Evolutionary conservation across 495 filamentous ascomycete species (phyloP), one percentile per base, ranked within the genome.

Genomic region (Penicillium egyptiacum): DNA sequence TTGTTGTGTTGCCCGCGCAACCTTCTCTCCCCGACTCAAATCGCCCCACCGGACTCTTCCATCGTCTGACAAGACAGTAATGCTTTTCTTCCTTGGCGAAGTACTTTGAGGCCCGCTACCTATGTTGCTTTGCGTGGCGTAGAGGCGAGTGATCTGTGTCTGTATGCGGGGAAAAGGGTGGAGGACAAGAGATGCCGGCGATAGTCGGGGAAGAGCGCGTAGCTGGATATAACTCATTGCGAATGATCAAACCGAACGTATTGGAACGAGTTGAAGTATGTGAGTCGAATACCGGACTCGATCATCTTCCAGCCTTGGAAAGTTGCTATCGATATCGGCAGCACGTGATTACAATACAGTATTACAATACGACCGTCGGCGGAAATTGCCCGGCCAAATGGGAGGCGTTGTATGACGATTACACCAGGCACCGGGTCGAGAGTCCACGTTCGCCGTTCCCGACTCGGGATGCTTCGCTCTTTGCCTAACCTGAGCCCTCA

Each of bases 1-100:
- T 62, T 97, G 94, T 69, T 96, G 92, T 11, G 91, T 90, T 23
- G 93, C 88, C 41, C 95, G 85, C 49, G 86, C 86, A 7, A 86
- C 85, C 68, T 97, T 98, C 70, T 97, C 92, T 47, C 76, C 67
- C 0, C 74, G 69, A 12, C 83, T 89, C 31, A 98, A 80, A 26
- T 92, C 79, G 0, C 76, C 72, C 94, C 94, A 98, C 40, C 83
- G 81, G 11, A 93, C 86, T 64, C 84, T 79, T 12, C 91, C 90
- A 70, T 90, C 84, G 59, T 96, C 91, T 59, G 88, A 92, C 61
- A 88, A 80, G 1, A 93, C 83, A 4, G 90, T 93, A 19, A 97
- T 83, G 49, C 86, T 81, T 62, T 80, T 86, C 55, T 86, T 79
- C 49, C 63, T 64, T 56, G 66, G 71, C 56, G 41, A 37, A 2